These are phyloP conservation scores for Daldinia decipiens DNA, from an alignment of 495 filamentous ascomycete genomes.

Conservation along the genomic window DNA sequence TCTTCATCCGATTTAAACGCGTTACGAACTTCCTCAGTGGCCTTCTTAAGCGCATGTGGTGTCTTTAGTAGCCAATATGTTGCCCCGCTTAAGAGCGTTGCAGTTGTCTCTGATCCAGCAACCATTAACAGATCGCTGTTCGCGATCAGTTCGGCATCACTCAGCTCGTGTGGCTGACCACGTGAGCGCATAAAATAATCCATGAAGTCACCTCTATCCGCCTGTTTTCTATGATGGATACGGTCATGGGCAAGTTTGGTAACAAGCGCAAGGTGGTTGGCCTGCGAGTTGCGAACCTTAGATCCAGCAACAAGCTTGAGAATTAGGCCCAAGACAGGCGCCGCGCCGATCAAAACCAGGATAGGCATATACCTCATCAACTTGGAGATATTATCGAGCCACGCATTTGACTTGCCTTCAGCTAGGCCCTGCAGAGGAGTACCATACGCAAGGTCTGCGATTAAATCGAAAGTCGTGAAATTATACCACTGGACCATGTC, in stretches of 20 bases:
- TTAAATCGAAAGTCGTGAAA: conserved; percentile 70
- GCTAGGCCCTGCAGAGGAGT: conserved; percentile 65
- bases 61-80: conserved; percentile 65
- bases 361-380: conserved; percentile 40
- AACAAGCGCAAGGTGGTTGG: conserved; percentile 46
- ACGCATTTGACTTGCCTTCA: conserved; percentile 49
- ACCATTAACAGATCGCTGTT: conserved; percentile 61
- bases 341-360: conserved; percentile 47
- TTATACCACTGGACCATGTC: conserved; percentile 67
- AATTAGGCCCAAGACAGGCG: conserved; percentile 46
- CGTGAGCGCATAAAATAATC: conserved; percentile 46
- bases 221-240: conserved; percentile 45
- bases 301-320: conserved; percentile 50
- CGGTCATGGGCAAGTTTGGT: conserved; percentile 49
- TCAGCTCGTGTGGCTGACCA: conserved; percentile 50
- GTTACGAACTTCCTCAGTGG: conserved; percentile 62
- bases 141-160: conserved; percentile 51
- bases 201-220: conserved; percentile 49
- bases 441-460: conserved; percentile 69
- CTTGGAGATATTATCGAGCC: conserved; percentile 51
- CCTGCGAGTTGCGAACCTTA: conserved; percentile 44
- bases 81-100: conserved; percentile 63
- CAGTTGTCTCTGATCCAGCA: conserved; percentile 70
- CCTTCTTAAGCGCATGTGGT: conserved; percentile 55
- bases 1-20: conserved; percentile 60